phyloP scores from a whole-genome alignment of 805 yeast genomes.

The Naumovozyma dairenensis region DNA sequence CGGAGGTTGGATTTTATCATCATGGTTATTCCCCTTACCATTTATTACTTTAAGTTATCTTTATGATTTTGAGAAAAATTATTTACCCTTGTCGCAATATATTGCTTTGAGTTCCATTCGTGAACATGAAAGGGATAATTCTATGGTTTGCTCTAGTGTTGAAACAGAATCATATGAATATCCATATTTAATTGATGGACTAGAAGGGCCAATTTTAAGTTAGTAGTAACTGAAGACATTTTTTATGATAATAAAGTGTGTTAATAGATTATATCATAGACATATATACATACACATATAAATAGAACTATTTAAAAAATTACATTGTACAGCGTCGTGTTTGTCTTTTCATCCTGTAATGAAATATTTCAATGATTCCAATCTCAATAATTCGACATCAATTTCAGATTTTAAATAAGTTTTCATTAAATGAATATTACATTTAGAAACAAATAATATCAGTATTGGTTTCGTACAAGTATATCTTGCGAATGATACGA shows the following conservation, averaged over 20 bases:
- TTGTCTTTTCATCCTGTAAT: no score
- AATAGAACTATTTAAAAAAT: neutral
- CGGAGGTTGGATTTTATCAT: conserved; percentile 66
- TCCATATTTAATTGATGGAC: conserved; percentile 55
- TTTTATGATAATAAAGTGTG: no score
- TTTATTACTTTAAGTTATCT: conserved; percentile 51
- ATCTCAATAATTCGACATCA: neutral
- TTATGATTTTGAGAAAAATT: conserved; percentile 75
- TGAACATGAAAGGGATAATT: conserved; percentile 31
- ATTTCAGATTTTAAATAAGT: conserved; percentile 2
- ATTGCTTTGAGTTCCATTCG: conserved; percentile 80
- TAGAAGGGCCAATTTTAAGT: conserved; percentile 92
- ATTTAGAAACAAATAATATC: conserved; percentile 13
- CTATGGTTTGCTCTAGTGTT: conserved; percentile 12
- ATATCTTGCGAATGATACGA: conserved; percentile 13
- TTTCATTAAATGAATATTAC: conserved; percentile 1
- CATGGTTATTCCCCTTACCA: conserved; percentile 68
- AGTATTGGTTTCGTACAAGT: conserved; percentile 16
- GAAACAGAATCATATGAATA: conserved; percentile 54
- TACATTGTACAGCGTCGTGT: no score
- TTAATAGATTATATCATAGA: neutral
- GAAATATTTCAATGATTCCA: neutral
- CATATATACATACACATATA: no score
- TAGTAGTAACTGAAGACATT: no score
- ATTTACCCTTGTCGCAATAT: conserved; percentile 70